Base-by-base conservation (phyloP, 306 rosid species). In the Alnus rubra region DNA sequence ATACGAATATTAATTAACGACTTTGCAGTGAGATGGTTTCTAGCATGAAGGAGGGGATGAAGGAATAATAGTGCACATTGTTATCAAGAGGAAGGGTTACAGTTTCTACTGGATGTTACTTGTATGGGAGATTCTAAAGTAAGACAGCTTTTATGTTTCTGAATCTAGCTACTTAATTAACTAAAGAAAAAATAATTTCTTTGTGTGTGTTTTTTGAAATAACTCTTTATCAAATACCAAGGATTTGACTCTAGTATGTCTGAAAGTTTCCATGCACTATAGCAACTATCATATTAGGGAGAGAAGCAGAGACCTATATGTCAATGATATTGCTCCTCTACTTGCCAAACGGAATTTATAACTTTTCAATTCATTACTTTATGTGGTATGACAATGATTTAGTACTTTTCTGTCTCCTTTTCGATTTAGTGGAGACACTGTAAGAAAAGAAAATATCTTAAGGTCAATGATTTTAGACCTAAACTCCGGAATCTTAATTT, bases 11-110 rank as follows among this genome's bases (percentile, higher is more conserved):
- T 55, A 16, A 55, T 55, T n/a, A n/a, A 55, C 5, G 11, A 16
- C 2, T 55, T 55, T n/a, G 19, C 62, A 55, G 62, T n/a, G 62
- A 55, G 62, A 55, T 55, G 62, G 60, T n/a, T 55, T 55, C 60
- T n/a, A 6, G 28, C 28, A 55, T 55, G 31, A n/a, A 55, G 62
- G 28, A 53, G 49, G 52, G 51, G 60, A 54, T 18, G 60, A 55
- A 55, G 62, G 62, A n/a, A 55, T n/a, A 55, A 55, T 16, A 55
- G 30, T 19, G n/a, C 62, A 55, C 62, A 55, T 6, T n/a, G 62
- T 55, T 55, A 55, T 55, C 62, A 18, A 55, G 62, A 55, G n/a
- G 62, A 55, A 55, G 62, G 28, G n/a, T 55, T 8, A 7, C 12
- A 53, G 12, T 53, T 15, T 53, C 58, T 53, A 53, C n/a, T 16